Evolutionary conservation across 148 eudicot genomes (phyloP).

Genomic region (Silene conica): DNA sequence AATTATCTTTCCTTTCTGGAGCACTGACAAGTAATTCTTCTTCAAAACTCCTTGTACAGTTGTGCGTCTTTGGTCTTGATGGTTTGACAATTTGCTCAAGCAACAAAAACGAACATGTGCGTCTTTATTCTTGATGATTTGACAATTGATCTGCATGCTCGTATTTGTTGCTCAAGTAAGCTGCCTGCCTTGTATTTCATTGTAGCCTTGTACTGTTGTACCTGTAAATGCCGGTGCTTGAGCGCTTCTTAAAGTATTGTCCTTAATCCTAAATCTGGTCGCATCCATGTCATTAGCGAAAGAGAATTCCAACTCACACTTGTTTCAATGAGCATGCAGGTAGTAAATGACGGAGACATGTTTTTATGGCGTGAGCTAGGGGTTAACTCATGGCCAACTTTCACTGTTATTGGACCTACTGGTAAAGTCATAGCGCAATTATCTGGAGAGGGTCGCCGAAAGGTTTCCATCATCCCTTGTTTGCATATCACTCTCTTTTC

Average conservation of each 20-base stretch:
- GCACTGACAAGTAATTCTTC: neutral
- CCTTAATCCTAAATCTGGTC: neutral
- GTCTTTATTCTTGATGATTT: neutral
- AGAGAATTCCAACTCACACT: neutral
- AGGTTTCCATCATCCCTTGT: conserved; percentile 44
- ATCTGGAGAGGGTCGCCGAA: conserved; percentile 88
- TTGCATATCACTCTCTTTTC: conserved; percentile 7
- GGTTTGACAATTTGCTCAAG: no score
- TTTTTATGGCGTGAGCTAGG: conserved; percentile 93
- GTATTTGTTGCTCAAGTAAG: neutral
- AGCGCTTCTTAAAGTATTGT: neutral
- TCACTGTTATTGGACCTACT: conserved; percentile 83
- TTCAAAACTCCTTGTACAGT: no score
- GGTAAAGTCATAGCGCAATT: conserved; percentile 81
- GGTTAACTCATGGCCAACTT: conserved; percentile 92
- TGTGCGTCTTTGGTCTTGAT: neutral
- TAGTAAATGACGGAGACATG: conserved; percentile 99
- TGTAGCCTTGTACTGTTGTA: neutral
- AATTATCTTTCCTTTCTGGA: no score
- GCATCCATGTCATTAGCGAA: neutral
- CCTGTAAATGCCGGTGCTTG: neutral
- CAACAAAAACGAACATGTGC: no score
- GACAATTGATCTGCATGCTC: neutral
- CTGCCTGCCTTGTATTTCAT: neutral
- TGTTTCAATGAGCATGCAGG: conserved; percentile 37